Evolutionary conservation across 306 rosid genomes (phyloP), one percentile per base, ranked within the genome.

Genomic region (Begonia loranthoides): DNA sequence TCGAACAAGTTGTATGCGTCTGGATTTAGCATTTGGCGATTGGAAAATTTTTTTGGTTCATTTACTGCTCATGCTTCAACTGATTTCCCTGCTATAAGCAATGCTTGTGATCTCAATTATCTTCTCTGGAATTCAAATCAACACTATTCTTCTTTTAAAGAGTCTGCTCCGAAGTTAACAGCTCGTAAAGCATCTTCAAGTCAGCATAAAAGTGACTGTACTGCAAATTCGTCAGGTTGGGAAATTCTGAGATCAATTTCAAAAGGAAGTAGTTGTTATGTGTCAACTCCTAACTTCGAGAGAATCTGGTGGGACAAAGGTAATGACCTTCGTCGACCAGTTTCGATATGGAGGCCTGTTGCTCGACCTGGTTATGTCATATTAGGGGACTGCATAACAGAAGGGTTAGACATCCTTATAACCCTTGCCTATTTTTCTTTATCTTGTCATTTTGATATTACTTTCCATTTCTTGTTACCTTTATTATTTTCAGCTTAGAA

Each of bases 291-390:
- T 1, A 80, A 86, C 73, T 90, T 90, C 46, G 99, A 90, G 76
- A 83, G 94, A 65, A 86, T 90, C 67, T 90, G 95, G 99, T 86
- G 99, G 99, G 95, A 90, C 70, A 90, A 80, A 76, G 96, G 99
- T 58, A 57, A 76, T 59, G 95, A 90, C 61, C 64, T 70, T 58
- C 84, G 88, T 39, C 81, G 66, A 28, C 82, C 95, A 36, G 84
- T 90, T 73, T 82, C 99, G 17, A 76, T 90, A 70, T 90, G 99
- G 99, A 73, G 99, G 69, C 99, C 99, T 41, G 58, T 78, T 58
- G 70, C 79, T 21, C 84, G 79, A 51, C 82, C 58, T 15, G 95
- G 94, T 59, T 83, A 90, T 76, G 82, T 82, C 46, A 62, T 80
- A 54, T 60, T 90, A 79, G 99, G 95, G 43, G 99, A 90, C 68